A percentile compares a stretch with the other conserved stretches of the same genome.
Conservation (phyloP, 345 rosid species). For the Punica granatum region DNA sequence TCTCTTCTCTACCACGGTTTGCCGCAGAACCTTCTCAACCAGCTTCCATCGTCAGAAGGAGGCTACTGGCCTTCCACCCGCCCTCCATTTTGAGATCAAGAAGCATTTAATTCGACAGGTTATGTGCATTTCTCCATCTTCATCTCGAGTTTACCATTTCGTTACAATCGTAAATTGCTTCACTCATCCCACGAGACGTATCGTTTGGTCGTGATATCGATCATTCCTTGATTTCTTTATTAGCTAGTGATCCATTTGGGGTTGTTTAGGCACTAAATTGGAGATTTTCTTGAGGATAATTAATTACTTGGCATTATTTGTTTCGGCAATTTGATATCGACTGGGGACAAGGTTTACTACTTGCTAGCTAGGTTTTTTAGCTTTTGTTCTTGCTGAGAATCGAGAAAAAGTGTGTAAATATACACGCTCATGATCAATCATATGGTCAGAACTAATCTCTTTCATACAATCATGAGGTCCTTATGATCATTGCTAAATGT, state of each 20-base stretch:
- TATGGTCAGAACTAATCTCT: too few species aligned
- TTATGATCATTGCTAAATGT: too few species aligned
- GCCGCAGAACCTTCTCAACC: slow-evolving; percentile 72
- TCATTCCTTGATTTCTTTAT: not conserved
- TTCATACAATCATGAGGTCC: not conserved
- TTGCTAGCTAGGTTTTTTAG: too few species aligned
- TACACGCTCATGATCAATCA: not conserved
- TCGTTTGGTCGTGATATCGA: not conserved
- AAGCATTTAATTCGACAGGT: not conserved
- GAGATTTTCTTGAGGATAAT: not conserved
- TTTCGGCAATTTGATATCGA: not conserved
- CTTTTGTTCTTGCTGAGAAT: not conserved
- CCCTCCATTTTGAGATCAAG: not conserved
- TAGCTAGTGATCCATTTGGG: not conserved
- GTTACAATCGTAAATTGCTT: not conserved
- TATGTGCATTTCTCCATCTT: not conserved
- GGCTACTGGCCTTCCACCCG: slow-evolving; percentile 12
- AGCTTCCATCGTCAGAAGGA: slow-evolving; percentile 35
- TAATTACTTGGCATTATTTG: not conserved
- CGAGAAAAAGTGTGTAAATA: not conserved
- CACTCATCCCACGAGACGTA: not conserved
- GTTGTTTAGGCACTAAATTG: not conserved
- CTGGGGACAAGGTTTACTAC: not conserved
- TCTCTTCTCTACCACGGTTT: slow-evolving; percentile 54
- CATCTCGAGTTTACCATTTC: not conserved